Percentiles rank a stretch among this genome's conserved stretches.
These are phyloP conservation scores for Cylindricascospora bacillispora DNA, from an alignment of 1,139 yeast species.

Conservation along the genomic window DNA sequence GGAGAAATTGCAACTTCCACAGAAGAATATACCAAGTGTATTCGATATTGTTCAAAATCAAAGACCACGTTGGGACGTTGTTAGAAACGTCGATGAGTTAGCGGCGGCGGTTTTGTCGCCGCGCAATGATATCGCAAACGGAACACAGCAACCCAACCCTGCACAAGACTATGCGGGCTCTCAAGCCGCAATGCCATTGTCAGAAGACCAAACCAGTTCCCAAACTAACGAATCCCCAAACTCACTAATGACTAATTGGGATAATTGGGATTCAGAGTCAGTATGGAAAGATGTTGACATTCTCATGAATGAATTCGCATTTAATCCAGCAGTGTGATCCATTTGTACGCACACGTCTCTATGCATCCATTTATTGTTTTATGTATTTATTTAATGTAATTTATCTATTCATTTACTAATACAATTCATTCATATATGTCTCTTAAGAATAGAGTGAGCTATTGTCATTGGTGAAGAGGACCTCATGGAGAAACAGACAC, in stretches of 20 bases:
- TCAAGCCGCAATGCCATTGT: neutral
- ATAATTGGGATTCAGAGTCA: slow-evolving; percentile 50
- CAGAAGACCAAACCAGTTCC: slow-evolving; percentile 2
- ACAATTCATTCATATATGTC: neutral
- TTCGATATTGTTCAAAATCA: slow-evolving; percentile 3
- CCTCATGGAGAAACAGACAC: too few relatives aligned
- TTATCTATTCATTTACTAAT: neutral
- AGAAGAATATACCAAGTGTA: neutral
- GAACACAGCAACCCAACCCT: neutral
- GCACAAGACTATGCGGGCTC: neutral
- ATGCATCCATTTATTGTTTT: too few relatives aligned
- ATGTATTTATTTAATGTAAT: neutral
- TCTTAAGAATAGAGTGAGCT: neutral
- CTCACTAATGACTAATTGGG: slow-evolving; percentile 27
- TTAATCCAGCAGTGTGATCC: slow-evolving; percentile 32
- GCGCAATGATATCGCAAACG: neutral
- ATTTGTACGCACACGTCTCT: too few relatives aligned
- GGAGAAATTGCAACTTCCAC: neutral
- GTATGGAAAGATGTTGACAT: slow-evolving; percentile 86
- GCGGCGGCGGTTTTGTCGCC: neutral
- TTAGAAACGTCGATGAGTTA: neutral
- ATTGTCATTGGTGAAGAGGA: too few relatives aligned
- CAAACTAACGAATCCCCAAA: slow-evolving; percentile 16
- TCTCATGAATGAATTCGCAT: slow-evolving; percentile 91
- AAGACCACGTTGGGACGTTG: slow-evolving; percentile 1